phyloP scores from a whole-genome alignment of 208 protist species.

The Crithidia bombi region DNA sequence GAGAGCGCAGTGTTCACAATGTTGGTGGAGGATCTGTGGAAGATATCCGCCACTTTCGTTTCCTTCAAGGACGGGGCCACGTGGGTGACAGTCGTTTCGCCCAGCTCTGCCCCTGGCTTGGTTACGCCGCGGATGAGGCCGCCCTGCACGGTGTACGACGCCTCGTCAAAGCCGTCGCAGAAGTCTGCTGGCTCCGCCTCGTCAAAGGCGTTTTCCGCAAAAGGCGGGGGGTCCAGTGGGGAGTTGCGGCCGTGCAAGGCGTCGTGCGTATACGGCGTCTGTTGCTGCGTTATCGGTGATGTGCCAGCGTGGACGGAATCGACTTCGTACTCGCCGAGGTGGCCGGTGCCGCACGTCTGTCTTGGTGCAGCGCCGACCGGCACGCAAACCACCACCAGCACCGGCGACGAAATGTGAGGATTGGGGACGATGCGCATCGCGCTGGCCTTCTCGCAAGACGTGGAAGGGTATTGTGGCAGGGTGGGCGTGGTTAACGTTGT shows the following conservation, averaged over 20 bases:
- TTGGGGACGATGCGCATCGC: slow-evolving; percentile 10
- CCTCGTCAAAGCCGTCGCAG: not conserved
- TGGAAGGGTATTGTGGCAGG: not conserved
- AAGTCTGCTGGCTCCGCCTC: not conserved
- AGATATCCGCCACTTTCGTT: slow-evolving; percentile 11
- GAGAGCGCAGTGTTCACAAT: not conserved
- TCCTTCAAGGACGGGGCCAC: not conserved
- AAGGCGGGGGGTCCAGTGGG: not conserved
- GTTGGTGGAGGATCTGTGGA: not conserved
- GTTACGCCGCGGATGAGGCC: not conserved
- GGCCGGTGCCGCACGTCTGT: not conserved
- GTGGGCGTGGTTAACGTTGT: not conserved
- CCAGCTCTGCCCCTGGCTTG: not conserved
- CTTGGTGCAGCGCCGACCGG: not conserved
- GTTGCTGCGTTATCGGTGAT: not conserved
- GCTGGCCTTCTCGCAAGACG: not conserved
- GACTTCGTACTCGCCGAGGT: not conserved
- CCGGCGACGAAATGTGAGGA: not conserved
- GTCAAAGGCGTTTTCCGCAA: not conserved
- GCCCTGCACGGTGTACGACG: slow-evolving; percentile 1
- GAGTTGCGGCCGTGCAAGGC: not conserved
- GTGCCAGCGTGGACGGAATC: not conserved
- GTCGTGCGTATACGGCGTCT: not conserved
- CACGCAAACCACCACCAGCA: not conserved
- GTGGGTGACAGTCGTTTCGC: not conserved